Conservation (phyloP, 2,329 filamentous ascomycete species). For the Hysterium pulicare region DNA sequence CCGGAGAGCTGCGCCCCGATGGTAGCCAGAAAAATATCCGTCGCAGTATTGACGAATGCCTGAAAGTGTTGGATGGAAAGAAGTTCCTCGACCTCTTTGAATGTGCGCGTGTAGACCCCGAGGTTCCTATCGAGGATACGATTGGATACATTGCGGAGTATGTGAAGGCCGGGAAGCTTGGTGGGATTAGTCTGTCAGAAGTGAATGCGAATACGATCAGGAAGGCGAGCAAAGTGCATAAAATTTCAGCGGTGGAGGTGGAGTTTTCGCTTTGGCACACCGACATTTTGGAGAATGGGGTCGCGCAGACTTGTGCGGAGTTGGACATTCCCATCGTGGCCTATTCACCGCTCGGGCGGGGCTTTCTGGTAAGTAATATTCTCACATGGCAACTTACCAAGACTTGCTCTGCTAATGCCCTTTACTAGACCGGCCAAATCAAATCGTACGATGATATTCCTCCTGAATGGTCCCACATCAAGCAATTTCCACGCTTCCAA, state of each 20-base stretch:
- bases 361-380: conserved; percentile 51
- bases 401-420: conserved; percentile 32
- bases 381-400: conserved; percentile 52
- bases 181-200: conserved; percentile 47
- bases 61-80: conserved; percentile 44
- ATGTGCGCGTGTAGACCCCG: conserved; percentile 43
- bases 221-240: conserved; percentile 51
- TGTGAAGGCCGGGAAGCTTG: conserved; percentile 42
- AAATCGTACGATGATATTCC: conserved; percentile 55
- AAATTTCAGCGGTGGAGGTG: conserved; percentile 58
- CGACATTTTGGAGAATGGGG: conserved; percentile 56
- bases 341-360: conserved; percentile 68
- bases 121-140: conserved; percentile 45
- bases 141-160: conserved; percentile 40
- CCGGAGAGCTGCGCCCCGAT: conserved; percentile 35
- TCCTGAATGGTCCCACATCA: conserved; percentile 51
- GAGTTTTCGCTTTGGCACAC: conserved; percentile 58
- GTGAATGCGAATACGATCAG: conserved; percentile 46
- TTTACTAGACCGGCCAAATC: conserved; percentile 39
- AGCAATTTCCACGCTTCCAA: conserved; percentile 57
- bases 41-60: conserved; percentile 45
- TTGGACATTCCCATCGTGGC: conserved; percentile 64
- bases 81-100: conserved; percentile 51
- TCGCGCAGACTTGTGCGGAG: conserved; percentile 57
- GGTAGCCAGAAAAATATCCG: conserved; percentile 41